phyloP scores from a whole-genome alignment of 1,284 basidiomycete genomes.

The Pisolithus thermaeus region DNA sequence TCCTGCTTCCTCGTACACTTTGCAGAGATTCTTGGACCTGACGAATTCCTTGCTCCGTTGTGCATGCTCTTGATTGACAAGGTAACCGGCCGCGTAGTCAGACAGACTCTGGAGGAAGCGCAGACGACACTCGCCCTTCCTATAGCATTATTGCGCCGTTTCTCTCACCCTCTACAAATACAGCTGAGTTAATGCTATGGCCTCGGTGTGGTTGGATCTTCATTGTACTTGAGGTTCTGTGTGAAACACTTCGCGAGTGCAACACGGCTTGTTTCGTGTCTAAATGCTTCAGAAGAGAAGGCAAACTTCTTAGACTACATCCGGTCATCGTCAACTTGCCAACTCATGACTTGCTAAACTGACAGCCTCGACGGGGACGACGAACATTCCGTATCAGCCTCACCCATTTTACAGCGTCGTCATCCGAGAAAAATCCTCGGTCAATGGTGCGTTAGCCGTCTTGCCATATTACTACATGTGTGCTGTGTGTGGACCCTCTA shows the following conservation, averaged over 20 bases:
- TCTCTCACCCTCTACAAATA: constrained; percentile 46
- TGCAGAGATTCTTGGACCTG: constrained; percentile 77
- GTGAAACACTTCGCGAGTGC: constrained; percentile 65
- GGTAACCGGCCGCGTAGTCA: constrained; percentile 60
- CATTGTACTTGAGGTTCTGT: constrained; percentile 45
- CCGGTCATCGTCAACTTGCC: constrained; percentile 35
- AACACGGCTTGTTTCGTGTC: constrained; percentile 49
- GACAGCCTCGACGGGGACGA: constrained; percentile 39
- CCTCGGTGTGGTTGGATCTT: background rate
- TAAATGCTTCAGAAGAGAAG: constrained; percentile 34
- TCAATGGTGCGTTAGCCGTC: constrained; percentile 42
- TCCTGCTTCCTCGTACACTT: constrained; percentile 86
- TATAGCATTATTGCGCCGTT: constrained; percentile 59
- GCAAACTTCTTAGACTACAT: constrained; percentile 53
- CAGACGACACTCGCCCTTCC: constrained; percentile 61
- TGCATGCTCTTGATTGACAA: constrained; percentile 86
- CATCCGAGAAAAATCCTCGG: constrained; percentile 34
- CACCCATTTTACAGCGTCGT: constrained; percentile 44
- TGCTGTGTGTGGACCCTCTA: constrained; percentile 38
- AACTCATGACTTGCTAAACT: background rate
- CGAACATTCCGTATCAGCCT: constrained; percentile 41
- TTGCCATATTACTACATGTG: constrained; percentile 64
- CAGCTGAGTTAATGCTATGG: constrained; percentile 38
- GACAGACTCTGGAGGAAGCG: constrained; percentile 60
- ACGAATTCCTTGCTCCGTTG: constrained; percentile 80